phyloP scores from a whole-genome alignment of 129 eudicot genomes.

The Escallonia rubra region DNA sequence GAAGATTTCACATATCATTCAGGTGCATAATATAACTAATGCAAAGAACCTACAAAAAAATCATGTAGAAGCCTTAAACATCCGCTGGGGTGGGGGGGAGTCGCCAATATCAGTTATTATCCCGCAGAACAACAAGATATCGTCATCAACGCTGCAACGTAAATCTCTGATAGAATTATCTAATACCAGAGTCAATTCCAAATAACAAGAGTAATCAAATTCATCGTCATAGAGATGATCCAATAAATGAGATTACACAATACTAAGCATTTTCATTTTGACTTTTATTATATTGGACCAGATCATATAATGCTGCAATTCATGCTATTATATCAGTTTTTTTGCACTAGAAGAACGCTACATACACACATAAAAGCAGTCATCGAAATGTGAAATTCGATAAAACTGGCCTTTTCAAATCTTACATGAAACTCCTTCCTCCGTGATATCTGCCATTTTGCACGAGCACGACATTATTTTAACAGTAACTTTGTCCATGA shows the following conservation, averaged over 20 bases:
- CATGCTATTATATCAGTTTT: not conserved
- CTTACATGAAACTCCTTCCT: conserved; percentile 99
- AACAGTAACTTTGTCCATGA: conserved; percentile 86
- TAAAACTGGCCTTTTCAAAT: conserved; percentile 33
- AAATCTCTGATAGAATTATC: not conserved
- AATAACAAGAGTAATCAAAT: not conserved
- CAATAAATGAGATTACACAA: not conserved
- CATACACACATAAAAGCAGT: not conserved
- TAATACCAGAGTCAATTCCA: not conserved
- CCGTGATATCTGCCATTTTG: conserved; percentile 98
- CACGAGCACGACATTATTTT: conserved; percentile 86
- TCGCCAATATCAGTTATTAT: too few relatives aligned
- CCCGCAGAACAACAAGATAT: too few relatives aligned
- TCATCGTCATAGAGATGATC: not conserved
- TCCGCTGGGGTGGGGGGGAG: too few relatives aligned
- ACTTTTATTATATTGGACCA: too few relatives aligned
- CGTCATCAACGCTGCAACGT: too few relatives aligned
- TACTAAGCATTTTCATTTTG: too few relatives aligned
- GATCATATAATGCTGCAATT: not conserved
- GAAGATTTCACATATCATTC: too few relatives aligned
- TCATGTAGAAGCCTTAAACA: not conserved
- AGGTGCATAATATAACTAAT: not conserved
- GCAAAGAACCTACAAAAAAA: not conserved
- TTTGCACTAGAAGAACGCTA: not conserved
- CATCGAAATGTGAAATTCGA: conserved; percentile 5